These are phyloP conservation scores for Ramaria sp. DNA, from an alignment of 768 basidiomycete genomes.

Conservation along the genomic window DNA sequence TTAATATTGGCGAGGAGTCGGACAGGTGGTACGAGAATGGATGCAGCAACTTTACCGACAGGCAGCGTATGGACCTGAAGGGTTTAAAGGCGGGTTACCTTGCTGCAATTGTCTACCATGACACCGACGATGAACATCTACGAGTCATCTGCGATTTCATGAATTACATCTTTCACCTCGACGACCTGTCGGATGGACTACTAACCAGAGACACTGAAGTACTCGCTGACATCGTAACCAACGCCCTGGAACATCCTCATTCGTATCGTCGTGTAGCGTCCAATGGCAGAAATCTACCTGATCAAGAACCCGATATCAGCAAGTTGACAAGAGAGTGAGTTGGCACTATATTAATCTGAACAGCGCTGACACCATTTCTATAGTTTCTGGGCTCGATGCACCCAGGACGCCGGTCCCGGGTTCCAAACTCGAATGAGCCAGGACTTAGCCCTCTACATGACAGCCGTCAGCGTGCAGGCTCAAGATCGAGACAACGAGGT, in stretches of 20 bases:
- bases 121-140: constrained; percentile 42
- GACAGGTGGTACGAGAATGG: constrained; percentile 27
- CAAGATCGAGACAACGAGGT: constrained; percentile 27
- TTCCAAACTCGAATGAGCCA: constrained; percentile 29
- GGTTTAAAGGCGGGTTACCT: constrained; percentile 57
- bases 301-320: constrained; percentile 19
- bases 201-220: constrained; percentile 10
- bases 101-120: constrained; percentile 53
- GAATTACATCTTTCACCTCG: constrained; percentile 31
- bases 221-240: constrained; percentile 20
- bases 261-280: constrained; percentile 15
- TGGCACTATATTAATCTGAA: too few species aligned
- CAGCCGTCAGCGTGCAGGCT: constrained; percentile 32
- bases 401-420: constrained; percentile 26
- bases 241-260: constrained; percentile 19
- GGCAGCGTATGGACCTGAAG: constrained; percentile 26
- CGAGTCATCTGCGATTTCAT: constrained; percentile 61
- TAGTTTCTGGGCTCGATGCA: constrained; percentile 30
- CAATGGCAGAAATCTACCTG: constrained; percentile 15
- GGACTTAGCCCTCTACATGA: constrained; percentile 30
- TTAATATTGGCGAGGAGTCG: constrained; percentile 34
- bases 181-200: constrained; percentile 3
- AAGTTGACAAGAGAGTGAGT: constrained; percentile 26
- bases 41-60: neutral
- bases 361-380: neutral